Conservation (phyloP, 2,329 filamentous ascomycete species). For the Pestalotiopsis sp. region DNA sequence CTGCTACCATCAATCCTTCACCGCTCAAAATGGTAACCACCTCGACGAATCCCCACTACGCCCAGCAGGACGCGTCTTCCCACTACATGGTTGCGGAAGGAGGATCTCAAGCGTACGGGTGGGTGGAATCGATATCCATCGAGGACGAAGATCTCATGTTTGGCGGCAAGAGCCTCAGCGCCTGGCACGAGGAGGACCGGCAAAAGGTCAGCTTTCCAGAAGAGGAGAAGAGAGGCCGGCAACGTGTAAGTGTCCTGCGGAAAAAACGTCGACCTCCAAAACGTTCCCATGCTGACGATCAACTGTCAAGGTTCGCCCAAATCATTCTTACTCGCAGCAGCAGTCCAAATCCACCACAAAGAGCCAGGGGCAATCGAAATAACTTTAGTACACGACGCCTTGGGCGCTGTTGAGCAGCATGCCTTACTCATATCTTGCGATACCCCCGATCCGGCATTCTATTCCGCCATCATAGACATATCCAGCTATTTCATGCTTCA, state of each 20-base stretch:
- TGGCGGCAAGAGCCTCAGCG: constrained; percentile 60
- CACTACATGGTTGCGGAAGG: constrained; percentile 31
- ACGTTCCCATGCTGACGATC: constrained; percentile 15
- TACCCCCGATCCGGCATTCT: constrained; percentile 23
- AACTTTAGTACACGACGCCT: constrained; percentile 20
- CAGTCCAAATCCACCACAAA: constrained; percentile 24
- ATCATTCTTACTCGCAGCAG: constrained; percentile 25
- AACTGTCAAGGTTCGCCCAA: constrained; percentile 24
- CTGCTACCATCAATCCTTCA: constrained; percentile 30
- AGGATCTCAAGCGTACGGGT: constrained; percentile 35
- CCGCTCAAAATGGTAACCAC: constrained; percentile 37
- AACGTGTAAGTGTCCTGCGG: constrained; percentile 33
- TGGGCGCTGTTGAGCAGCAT: constrained; percentile 14
- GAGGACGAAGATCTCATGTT: constrained; percentile 65
- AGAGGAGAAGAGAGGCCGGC: constrained; percentile 43
- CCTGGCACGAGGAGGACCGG: constrained; percentile 64
- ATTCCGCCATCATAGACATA: neutral
- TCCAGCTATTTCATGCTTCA: neutral
- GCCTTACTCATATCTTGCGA: constrained; percentile 22
- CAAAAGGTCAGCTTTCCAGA: constrained; percentile 45
- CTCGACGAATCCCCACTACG: constrained; percentile 26
- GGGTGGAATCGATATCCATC: constrained; percentile 60
- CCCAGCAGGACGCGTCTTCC: constrained; percentile 27
- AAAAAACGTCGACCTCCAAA: neutral
- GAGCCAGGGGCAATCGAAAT: constrained; percentile 25